Base-by-base conservation (phyloP, 345 rosid genomes). In the Arabis hirsuta region DNA sequence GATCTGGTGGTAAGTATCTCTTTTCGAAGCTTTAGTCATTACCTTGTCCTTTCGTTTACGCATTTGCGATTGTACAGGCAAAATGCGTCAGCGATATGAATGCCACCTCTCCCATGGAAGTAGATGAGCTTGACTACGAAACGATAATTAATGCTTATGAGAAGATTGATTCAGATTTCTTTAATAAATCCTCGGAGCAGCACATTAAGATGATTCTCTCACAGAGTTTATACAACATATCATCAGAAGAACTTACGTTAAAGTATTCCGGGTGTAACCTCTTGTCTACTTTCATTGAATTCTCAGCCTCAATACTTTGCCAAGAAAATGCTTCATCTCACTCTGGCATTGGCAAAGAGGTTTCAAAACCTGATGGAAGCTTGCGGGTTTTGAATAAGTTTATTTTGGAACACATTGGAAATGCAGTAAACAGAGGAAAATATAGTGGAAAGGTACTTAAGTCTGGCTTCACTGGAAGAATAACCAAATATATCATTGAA, bases 91-190 rank as follows among this genome's bases (percentile, higher is more conserved):
- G 69, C 36, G 82, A 85, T 54, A 74, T 92, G 82, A 92, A 92
- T 71, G 81, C 90, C 26, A 82, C 77, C 64, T 84, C 91, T 24
- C 82, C 83, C 55, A 50, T 74, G 64, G 96, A 92, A 76, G 72
- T 87, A 67, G 95, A 75, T 52, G 95, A 78, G 59, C 96, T 90
- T 72, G 96, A 92, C 82, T 90, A 84, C 53, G 96, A 90, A 43
- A 67, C 71, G n/a, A 73, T 92, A 34, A 55, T 77, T 53, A 67
- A 59, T 72, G 87, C 92, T 63, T 90, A 90, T 76, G 90, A 54
- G 63, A 82, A 77, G 72, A 85, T 92, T 72, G 81, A 75, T 46
- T 67, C 69, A 14, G 78, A 73, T 53, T 81, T 84, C 64, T 86
- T 90, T 76, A 29, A 22, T 24, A 72, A 84, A 48, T 31, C 77